A percentile compares a stretch with the other conserved stretches of the same genome.
Evolutionary conservation across 2,329 filamentous ascomycete genomes (phyloP).

Genomic region (Byssochlamys sp.): DNA sequence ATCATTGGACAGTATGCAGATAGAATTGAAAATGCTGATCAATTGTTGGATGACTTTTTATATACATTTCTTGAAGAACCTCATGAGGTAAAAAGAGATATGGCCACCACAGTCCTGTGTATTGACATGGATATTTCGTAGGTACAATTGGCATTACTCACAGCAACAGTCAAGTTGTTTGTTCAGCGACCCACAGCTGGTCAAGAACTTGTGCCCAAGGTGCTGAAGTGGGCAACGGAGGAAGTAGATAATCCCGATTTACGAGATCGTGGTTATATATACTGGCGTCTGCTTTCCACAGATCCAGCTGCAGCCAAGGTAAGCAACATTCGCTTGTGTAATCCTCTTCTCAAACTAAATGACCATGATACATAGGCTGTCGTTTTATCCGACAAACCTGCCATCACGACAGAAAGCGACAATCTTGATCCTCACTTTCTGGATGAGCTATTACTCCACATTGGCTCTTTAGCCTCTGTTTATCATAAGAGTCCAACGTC

Average conservation of each 20-base stretch:
- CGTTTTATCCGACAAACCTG: no score
- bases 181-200: slow-evolving; percentile 93
- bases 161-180: slow-evolving; percentile 93
- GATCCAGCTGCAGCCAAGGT: slow-evolving; percentile 77
- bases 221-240: slow-evolving; percentile 96
- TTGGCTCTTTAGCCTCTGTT: no score
- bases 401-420: no score
- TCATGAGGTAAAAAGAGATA: no score
- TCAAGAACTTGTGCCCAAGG: slow-evolving; percentile 82
- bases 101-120: no score
- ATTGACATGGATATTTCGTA: no score
- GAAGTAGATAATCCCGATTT: slow-evolving; percentile 97
- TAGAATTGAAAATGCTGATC: slow-evolving; percentile 92
- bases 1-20: slow-evolving; percentile 97
- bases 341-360: no score
- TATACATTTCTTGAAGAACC: slow-evolving; percentile 90
- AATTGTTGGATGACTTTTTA: slow-evolving; percentile 84
- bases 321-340: no score
- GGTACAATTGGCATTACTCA: slow-evolving; percentile 90
- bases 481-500: no score
- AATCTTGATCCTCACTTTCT: no score
- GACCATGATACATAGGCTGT: no score
- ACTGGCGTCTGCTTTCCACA: slow-evolving; percentile 90
- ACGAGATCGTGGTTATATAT: slow-evolving; percentile 95
- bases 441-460: no score